These are phyloP conservation scores for Cucurbita ficifolia DNA, from an alignment of 306 rosid genomes.

Conservation along the genomic window DNA sequence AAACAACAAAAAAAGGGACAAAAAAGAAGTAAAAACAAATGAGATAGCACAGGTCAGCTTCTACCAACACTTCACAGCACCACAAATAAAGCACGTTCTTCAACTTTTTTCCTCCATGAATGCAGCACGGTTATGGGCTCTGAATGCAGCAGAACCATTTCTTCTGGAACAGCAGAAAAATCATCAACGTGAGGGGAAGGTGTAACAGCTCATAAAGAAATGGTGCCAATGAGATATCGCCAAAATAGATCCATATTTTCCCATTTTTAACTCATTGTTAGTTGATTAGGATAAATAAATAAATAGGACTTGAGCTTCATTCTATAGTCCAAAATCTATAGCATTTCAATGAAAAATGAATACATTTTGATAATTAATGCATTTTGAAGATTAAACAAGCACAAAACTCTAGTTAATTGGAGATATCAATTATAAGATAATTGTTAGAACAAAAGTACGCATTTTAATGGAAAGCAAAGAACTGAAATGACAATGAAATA, in stretches of 20 bases:
- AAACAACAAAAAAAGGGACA: too few species aligned
- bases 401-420: too few species aligned
- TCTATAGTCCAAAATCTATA: neutral
- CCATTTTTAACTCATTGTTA: neutral
- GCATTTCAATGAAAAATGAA: neutral
- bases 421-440: too few species aligned
- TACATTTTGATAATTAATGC: too few species aligned
- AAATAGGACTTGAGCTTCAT: neutral
- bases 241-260: neutral
- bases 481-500: too few species aligned
- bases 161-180: slow-evolving; percentile 45
- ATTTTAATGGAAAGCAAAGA: too few species aligned
- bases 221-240: neutral
- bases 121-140: slow-evolving; percentile 35
- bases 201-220: neutral
- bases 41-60: slow-evolving; percentile 6
- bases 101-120: slow-evolving; percentile 38
- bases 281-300: neutral
- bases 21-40: neutral
- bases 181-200: slow-evolving; percentile 7
- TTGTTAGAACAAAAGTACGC: too few species aligned
- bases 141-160: slow-evolving; percentile 98
- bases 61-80: slow-evolving; percentile 34
- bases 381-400: too few species aligned
- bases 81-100: slow-evolving; percentile 46